phyloP scores from a whole-genome alignment of 148 eudicot genomes.

The Pharnaceum exiguum region DNA sequence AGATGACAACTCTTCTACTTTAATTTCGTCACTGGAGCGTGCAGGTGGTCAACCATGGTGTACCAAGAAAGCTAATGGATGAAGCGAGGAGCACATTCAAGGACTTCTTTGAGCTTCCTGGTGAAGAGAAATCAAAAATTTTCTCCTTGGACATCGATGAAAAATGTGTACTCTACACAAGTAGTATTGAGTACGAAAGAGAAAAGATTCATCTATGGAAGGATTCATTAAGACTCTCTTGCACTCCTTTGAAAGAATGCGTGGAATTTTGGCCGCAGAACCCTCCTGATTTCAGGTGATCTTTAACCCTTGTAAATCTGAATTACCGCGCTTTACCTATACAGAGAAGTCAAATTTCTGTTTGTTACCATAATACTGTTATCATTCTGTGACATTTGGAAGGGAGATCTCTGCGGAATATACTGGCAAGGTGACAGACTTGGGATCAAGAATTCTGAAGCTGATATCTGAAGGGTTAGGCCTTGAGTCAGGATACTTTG shows the following conservation, averaged over 20 bases:
- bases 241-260: conserved; percentile 50
- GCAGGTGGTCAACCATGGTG: conserved; percentile 34
- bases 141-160: conserved; percentile 21
- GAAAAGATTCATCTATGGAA: conserved; percentile 53
- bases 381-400: too few relatives aligned
- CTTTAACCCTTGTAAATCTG: too few relatives aligned
- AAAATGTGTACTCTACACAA: conserved; percentile 36
- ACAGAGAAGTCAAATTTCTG: too few relatives aligned
- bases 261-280: conserved; percentile 41
- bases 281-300: conserved; percentile 31
- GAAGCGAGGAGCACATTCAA: conserved; percentile 33
- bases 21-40: background rate
- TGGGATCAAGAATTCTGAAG: conserved; percentile 14
- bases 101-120: conserved; percentile 46
- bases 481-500: conserved; percentile 9
- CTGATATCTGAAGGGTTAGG: conserved; percentile 19
- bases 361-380: too few relatives aligned
- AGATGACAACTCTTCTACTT: too few relatives aligned
- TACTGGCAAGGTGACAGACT: background rate
- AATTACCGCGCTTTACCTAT: too few relatives aligned
- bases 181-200: conserved; percentile 29
- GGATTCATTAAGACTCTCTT: conserved; percentile 41
- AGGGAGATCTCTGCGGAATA: background rate
- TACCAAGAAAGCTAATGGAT: conserved; percentile 16
- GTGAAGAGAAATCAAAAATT: conserved; percentile 27